Evolutionary conservation across 305 asterid genomes (phyloP), one percentile per base, ranked within the genome.

Genomic region (Fraxinus paxiana): DNA sequence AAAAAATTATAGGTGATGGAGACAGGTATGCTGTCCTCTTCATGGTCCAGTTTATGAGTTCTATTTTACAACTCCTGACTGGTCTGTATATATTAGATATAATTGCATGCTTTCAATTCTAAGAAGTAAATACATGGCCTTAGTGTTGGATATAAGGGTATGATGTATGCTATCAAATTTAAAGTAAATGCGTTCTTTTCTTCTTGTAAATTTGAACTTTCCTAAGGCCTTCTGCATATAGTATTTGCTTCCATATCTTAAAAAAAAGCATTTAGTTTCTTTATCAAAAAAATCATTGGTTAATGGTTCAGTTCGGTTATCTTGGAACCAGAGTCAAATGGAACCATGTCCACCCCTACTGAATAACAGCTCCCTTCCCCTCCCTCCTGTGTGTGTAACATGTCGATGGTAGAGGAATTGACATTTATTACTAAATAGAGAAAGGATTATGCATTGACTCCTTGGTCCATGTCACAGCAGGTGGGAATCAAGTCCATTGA

Each of bases 1-100:
- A 90, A 84, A 96, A 87, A 82, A 35, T 87, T 54, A 46, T 38
- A 46, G 88, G 85, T 86, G 91, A 94, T 83, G 97, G 94, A 54
- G 98, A 92, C 75, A 93, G 98, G 99, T 96, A 92, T 69, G 77
- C 56, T 67, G 18, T 30, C 41, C 28, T 30, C 22, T n/a, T 5
- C 37, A 67, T 67, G 74, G 74, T 28, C 38, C 17, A 59, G 1
- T 28, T 1, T 20, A 22, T 28, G 73, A 28, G 37, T 67, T 67
- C 12, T 12, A 59, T 28, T 12, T 28, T 67, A 1, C 73, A 13
- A 28, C 18, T 26, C 18, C 10, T 2, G 22, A 13, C 2, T 1
- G 15, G 18, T 67, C 38, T 26, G 33, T 63, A 7, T 63, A 67
- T 67, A 0, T 13, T 67, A 28, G 18, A 26, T 28, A 10, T 28